Base-by-base conservation (phyloP, 1,284 basidiomycete species). In the Polyporus tsugae region DNA sequence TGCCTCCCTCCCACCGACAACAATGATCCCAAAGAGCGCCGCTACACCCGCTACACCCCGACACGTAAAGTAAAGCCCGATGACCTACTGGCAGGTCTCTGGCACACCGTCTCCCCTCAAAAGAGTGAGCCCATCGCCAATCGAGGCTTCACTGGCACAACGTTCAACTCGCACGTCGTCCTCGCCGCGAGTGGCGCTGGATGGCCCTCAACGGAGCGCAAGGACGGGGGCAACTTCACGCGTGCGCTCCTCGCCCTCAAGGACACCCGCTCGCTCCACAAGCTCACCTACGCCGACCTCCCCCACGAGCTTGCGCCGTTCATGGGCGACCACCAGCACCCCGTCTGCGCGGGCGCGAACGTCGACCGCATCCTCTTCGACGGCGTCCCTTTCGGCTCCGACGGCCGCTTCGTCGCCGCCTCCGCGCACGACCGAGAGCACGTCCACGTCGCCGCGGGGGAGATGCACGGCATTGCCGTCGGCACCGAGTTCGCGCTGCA, bases 401-500 rank as follows among this genome's bases (percentile, higher is more conserved):
- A 90, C 73, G 76, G 77, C 36, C 81, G 80, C 53, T 86, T 85
- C 70, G 79, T 88, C 61, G 78, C 83, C 2, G 83, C 85, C 44
- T 77, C 80, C 55, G 74, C 80, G 9, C 79, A 82, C 55, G 80
- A 80, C 61, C 79, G 77, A 19, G 80, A 82, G 13, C 78, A 81
- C 53, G 71, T 86, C 44, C 82, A 84, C 67, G 78, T 91, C 57
- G 84, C 85, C 53, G 83, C 86, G 44, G 91, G 90, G 4, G 83
- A 84, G 1, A 83, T 87, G 4, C 88, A 91, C 68, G 89, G 90
- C 0, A 79, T 91, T 29, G 83, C 84, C 19, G 83, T 85, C 67
- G 90, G 89, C 61, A 87, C 85, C 6, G 86, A 89, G 70, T 84
- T 91, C 69, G 85, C 83, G 44, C 66, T 91, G 35, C 88, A 91